phyloP scores from a whole-genome alignment of 192 early-diverging fungal genomes.

The Thamnidium elegans region DNA sequence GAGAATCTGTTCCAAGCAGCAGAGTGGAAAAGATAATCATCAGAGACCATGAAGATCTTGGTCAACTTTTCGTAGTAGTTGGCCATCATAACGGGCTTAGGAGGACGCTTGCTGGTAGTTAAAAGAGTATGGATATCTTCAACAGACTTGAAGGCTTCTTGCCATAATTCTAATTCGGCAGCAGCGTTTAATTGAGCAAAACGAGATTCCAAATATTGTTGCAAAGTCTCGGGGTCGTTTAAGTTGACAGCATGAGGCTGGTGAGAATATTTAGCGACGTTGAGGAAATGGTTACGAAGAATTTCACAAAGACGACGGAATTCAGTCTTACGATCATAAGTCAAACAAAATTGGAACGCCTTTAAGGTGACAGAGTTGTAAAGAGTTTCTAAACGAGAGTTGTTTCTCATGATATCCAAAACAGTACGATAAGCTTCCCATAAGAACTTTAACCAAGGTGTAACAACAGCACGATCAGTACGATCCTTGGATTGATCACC shows the following conservation, averaged over 20 bases:
- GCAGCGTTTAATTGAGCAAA: constrained; percentile 96
- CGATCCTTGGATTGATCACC: constrained; percentile 94
- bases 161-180: constrained; percentile 97
- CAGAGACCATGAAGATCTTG: constrained; percentile 93
- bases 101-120: constrained; percentile 84
- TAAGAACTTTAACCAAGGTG: constrained; percentile 98
- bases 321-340: constrained; percentile 95
- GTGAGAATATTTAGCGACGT: constrained; percentile 88
- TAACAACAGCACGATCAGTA: constrained; percentile 96
- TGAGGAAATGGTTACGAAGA: constrained; percentile 89
- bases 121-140: constrained; percentile 97
- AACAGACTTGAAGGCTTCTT: constrained; percentile 95
- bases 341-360: constrained; percentile 96
- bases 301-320: constrained; percentile 98
- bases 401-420: constrained; percentile 96
- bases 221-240: constrained; percentile 93
- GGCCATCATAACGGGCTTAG: constrained; percentile 93
- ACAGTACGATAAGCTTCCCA: constrained; percentile 99
- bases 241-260: constrained; percentile 93
- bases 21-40: constrained; percentile 97
- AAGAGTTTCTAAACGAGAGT: constrained; percentile 87
- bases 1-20: constrained; percentile 95
- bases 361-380: constrained; percentile 90
- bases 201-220: constrained; percentile 93
- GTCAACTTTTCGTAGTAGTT: constrained; percentile 99